Evolutionary conservation across 2,329 filamentous ascomycete genomes (phyloP).

Genomic region (Aspergillus sp.): DNA sequence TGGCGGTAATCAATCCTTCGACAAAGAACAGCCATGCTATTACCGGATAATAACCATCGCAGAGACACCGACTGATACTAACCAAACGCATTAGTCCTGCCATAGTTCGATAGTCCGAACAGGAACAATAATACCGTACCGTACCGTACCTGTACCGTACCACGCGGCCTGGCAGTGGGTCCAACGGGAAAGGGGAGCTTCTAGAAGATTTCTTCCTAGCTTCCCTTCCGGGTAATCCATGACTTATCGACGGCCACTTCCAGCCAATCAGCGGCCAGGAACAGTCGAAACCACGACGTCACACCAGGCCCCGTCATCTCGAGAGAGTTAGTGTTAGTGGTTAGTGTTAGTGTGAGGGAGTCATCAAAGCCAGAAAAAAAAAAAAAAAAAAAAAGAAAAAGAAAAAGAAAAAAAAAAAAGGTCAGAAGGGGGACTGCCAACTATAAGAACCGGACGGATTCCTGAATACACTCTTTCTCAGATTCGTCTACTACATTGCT

Average conservation of each 20-base stretch:
- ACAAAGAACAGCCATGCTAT: no score
- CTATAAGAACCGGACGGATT: conserved; percentile 12
- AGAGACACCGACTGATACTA: no score
- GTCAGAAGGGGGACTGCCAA: conserved; percentile 18
- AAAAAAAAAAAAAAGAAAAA: conserved; percentile 1
- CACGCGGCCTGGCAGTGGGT: not conserved
- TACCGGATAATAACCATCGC: no score
- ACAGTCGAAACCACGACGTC: not conserved
- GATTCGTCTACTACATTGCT: not conserved
- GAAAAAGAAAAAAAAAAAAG: not conserved
- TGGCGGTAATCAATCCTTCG: no score
- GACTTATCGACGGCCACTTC: not conserved
- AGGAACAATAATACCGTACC: not conserved
- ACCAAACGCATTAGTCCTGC: no score
- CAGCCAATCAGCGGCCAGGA: not conserved
- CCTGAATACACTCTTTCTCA: no score
- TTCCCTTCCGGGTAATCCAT: conserved; percentile 14
- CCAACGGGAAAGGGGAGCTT: conserved; percentile 4
- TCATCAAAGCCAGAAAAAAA: not conserved
- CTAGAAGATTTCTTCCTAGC: conserved; percentile 20
- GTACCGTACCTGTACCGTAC: not conserved
- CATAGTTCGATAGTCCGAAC: no score
- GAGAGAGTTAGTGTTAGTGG: not conserved
- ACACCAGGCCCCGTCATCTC: not conserved
- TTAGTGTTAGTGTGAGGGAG: not conserved